Percentiles rank a stretch among this genome's conserved stretches.
Conservation (phyloP, 352 stramenopile species). For the Globisporangium paroecandrum region DNA sequence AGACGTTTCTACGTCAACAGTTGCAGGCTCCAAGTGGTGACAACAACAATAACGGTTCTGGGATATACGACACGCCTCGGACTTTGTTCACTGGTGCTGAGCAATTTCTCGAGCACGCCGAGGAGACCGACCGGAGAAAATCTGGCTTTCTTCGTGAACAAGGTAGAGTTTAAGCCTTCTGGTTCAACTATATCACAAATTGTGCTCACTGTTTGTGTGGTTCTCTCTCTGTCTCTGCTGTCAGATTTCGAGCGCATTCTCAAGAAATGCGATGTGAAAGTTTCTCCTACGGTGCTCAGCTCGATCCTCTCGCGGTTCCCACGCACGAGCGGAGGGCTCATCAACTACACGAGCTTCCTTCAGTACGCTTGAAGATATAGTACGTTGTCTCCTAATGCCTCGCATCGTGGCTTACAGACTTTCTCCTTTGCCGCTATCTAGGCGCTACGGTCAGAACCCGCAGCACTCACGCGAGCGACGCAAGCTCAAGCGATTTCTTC, state of each 20-base stretch:
- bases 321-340: slow-evolving; percentile 24
- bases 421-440: slow-evolving; percentile 8
- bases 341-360: slow-evolving; percentile 51
- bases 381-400: no score
- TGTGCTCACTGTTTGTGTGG: neutral
- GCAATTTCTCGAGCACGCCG: slow-evolving; percentile 44
- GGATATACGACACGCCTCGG: slow-evolving; percentile 26
- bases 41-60: neutral
- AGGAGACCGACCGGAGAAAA: slow-evolving; percentile 32
- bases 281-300: slow-evolving; percentile 27
- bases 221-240: neutral
- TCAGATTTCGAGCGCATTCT: slow-evolving; percentile 45
- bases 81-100: slow-evolving; percentile 49
- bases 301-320: slow-evolving; percentile 54
- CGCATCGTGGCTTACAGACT: no score
- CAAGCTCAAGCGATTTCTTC: slow-evolving; percentile 35
- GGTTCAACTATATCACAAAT: no score
- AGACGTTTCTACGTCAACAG: slow-evolving; percentile 27
- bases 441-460: slow-evolving; percentile 47
- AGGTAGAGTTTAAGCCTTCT: slow-evolving; percentile 18
- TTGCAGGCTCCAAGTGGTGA: neutral
- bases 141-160: slow-evolving; percentile 37
- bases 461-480: slow-evolving; percentile 34
- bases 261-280: slow-evolving; percentile 24
- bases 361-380: slow-evolving; percentile 16